Conservation (phyloP, 202 grass and related monocot species). For the Eragrostis tef region DNA sequence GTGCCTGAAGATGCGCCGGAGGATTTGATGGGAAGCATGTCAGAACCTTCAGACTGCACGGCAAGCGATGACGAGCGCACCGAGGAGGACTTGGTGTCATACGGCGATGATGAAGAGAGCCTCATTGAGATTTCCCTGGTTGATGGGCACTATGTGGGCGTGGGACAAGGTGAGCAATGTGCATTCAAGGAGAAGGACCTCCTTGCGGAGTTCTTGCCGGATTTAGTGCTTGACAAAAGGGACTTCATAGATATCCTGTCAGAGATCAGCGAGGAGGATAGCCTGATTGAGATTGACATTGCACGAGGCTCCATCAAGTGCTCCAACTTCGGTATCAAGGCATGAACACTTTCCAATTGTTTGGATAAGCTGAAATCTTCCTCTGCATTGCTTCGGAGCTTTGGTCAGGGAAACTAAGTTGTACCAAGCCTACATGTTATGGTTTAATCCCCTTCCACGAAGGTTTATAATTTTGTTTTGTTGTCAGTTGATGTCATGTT, state of each 20-base stretch:
- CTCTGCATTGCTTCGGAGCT: constrained; percentile 39
- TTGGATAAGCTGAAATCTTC: constrained; percentile 48
- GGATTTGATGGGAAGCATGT: constrained; percentile 22
- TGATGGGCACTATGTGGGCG: constrained; percentile 61
- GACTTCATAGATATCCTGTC: constrained; percentile 72
- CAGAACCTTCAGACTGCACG: constrained; percentile 36
- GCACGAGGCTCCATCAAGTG: constrained; percentile 87
- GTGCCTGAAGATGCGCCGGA: background rate
- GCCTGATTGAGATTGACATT: constrained; percentile 97
- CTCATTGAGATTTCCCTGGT: constrained; percentile 90
- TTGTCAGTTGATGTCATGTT: constrained; percentile 31
- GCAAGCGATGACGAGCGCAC: constrained; percentile 25
- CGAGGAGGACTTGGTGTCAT: constrained; percentile 27
- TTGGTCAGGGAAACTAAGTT: constrained; percentile 40
- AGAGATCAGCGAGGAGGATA: constrained; percentile 88
- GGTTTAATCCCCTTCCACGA: constrained; percentile 1
- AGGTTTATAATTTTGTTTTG: background rate
- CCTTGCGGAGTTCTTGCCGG: constrained; percentile 52
- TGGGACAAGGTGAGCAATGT: constrained; percentile 45
- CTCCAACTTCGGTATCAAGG: constrained; percentile 63
- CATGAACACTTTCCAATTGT: constrained; percentile 53
- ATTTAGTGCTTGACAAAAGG: constrained; percentile 61
- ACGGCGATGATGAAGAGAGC: constrained; percentile 68
- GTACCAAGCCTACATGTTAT: constrained; percentile 31
- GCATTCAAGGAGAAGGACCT: constrained; percentile 50